Conservation (phyloP, 202 grass and related monocot species). For the Bolboschoenoplectus hybrid region DNA sequence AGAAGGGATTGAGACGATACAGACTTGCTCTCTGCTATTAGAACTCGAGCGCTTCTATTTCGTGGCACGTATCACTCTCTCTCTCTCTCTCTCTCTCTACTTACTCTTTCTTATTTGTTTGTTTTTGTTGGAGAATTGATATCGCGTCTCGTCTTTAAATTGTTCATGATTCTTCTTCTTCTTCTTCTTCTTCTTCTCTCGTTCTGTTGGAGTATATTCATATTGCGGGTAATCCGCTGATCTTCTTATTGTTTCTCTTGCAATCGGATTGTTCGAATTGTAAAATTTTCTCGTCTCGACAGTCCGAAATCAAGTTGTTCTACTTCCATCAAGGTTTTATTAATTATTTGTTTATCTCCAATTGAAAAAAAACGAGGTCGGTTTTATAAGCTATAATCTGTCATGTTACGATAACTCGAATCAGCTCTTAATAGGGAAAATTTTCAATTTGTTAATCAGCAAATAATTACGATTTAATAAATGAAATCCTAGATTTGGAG, state of each 20-base stretch:
- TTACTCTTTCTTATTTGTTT: not conserved
- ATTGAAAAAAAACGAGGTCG: not conserved
- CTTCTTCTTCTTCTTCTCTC: too few relatives aligned
- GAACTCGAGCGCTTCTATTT: not conserved
- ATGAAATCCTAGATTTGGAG: not conserved
- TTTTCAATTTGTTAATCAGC: not conserved
- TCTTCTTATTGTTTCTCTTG: not conserved
- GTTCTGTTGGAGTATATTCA: not conserved
- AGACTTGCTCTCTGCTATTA: not conserved
- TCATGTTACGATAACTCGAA: not conserved
- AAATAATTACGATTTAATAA: not conserved
- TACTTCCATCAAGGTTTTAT: not conserved
- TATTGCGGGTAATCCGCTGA: not conserved
- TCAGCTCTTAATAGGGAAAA: not conserved
- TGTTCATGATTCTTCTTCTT: too few relatives aligned
- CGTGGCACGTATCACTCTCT: not conserved
- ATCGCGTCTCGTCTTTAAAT: too few relatives aligned
- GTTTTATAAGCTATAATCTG: not conserved
- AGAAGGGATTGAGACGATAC: slow-evolving; percentile 1
- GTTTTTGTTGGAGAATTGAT: not conserved
- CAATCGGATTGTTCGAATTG: not conserved
- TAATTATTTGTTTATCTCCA: not conserved
- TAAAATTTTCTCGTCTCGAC: not conserved
- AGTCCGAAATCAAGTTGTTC: not conserved
- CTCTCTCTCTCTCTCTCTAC: not conserved